Evolutionary conservation across 805 yeast species (phyloP).

Genomic region (Lipomyces kockii): DNA sequence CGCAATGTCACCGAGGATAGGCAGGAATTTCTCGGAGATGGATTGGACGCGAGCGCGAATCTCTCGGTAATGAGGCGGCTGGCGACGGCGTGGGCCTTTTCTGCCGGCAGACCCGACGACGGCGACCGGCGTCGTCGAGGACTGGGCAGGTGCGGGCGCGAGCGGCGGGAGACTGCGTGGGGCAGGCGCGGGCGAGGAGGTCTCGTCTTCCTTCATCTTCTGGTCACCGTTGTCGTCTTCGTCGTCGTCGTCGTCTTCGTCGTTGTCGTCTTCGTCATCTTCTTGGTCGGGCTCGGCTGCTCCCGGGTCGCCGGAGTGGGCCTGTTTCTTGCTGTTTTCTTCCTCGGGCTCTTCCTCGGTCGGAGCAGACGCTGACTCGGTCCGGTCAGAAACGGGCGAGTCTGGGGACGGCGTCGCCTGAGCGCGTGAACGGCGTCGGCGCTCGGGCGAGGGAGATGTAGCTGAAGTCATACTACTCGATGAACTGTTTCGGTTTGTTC

Average conservation of each 20-base stretch:
- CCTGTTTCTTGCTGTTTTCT: conserved; percentile 1
- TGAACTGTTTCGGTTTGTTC: background rate
- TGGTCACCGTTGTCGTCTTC: conserved; percentile 7
- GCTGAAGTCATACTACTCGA: background rate
- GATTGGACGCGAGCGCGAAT: conserved; percentile 25
- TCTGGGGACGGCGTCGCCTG: background rate
- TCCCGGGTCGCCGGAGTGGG: background rate
- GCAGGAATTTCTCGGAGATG: conserved; percentile 32
- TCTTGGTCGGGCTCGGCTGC: conserved; percentile 5
- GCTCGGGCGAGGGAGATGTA: conserved; percentile 2
- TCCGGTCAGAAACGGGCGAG: conserved; percentile 5
- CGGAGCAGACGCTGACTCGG: conserved; percentile 8
- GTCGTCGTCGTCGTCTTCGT: conserved; percentile 15
- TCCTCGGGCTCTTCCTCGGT: conserved; percentile 7
- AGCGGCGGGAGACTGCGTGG: conserved; percentile 6
- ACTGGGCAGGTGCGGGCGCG: conserved; percentile 6
- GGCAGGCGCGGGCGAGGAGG: conserved; percentile 3
- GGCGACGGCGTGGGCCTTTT: conserved; percentile 29
- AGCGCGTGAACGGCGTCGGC: background rate
- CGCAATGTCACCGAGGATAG: conserved; percentile 35
- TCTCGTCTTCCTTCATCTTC: conserved; percentile 10
- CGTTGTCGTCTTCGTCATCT: conserved; percentile 12
- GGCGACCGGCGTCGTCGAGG: background rate
- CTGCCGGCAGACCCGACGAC: conserved; percentile 5
- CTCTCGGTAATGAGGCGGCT: conserved; percentile 32